These are phyloP conservation scores for Amesomyces nigricolor DNA, from an alignment of 2,329 filamentous ascomycete genomes.

Conservation along the genomic window DNA sequence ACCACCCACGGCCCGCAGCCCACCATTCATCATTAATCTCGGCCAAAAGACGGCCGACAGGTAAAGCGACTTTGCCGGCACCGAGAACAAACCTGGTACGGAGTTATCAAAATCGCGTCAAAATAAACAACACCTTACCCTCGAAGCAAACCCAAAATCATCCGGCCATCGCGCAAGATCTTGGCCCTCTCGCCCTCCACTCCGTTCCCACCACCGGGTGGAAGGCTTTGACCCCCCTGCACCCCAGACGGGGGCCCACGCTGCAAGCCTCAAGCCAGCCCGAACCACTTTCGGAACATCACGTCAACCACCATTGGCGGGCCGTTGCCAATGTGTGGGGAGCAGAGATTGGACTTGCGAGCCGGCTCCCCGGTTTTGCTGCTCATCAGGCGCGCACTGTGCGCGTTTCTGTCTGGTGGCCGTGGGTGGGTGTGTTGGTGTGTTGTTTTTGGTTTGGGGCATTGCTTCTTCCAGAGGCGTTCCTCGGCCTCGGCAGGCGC, in stretches of 20 bases:
- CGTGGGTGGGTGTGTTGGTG: too few relatives aligned
- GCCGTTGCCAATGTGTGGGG: background rate
- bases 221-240: too few relatives aligned
- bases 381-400: background rate
- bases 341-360: background rate
- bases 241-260: background rate
- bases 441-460: background rate
- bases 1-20: background rate
- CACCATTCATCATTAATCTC: background rate
- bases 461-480: background rate
- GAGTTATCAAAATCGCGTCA: too few relatives aligned
- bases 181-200: too few relatives aligned
- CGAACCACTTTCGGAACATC: slow-evolving; percentile 4
- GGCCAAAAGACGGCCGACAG: too few relatives aligned
- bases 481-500: too few relatives aligned
- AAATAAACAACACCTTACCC: too few relatives aligned
- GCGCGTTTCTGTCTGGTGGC: background rate
- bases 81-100: too few relatives aligned
- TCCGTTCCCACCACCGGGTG: too few relatives aligned
- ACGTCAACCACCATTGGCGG: slow-evolving; percentile 4
- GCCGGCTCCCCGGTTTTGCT: slow-evolving; percentile 5
- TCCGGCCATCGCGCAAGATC: too few relatives aligned
- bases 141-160: too few relatives aligned
- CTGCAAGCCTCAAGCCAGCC: background rate
- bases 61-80: too few relatives aligned